These are phyloP conservation scores for Kwoniella bestiolae DNA, from an alignment of 768 basidiomycete species.

Conservation along the genomic window DNA sequence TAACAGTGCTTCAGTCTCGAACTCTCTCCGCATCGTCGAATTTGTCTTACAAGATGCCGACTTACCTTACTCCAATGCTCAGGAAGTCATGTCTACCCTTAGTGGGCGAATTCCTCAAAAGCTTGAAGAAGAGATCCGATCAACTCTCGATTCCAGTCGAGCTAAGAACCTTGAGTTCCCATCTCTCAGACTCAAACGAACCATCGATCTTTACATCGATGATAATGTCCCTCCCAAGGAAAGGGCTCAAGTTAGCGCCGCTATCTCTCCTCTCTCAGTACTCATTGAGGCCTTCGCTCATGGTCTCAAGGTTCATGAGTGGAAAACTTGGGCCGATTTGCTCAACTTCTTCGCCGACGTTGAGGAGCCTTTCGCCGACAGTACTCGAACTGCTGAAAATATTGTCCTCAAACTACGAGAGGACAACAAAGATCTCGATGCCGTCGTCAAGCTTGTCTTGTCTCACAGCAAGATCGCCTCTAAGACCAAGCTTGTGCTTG, in stretches of 20 bases:
- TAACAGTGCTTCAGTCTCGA: conserved; percentile 86
- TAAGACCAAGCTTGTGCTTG: conserved; percentile 85
- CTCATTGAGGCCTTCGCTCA: conserved; percentile 77
- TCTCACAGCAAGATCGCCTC: conserved; percentile 94
- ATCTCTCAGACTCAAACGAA: conserved; percentile 78
- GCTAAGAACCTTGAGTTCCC: conserved; percentile 85
- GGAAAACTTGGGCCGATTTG: conserved; percentile 68
- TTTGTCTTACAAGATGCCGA: conserved; percentile 79
- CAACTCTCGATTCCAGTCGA: conserved; percentile 75
- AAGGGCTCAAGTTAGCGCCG: conserved; percentile 73
- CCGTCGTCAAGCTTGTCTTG: conserved; percentile 80
- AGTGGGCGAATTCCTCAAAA: conserved; percentile 91
- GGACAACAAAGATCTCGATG: conserved; percentile 88
- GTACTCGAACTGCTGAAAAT: conserved; percentile 74
- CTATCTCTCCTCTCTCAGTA: conserved; percentile 71
- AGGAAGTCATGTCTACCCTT: conserved; percentile 79
- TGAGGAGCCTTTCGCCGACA: conserved; percentile 87
- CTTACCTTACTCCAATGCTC: conserved; percentile 84
- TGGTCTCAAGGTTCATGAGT: conserved; percentile 87
- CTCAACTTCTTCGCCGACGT: conserved; percentile 80
- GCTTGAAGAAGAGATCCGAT: conserved; percentile 82
- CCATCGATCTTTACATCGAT: conserved; percentile 81
- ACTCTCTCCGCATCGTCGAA: conserved; percentile 84
- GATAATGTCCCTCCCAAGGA: conserved; percentile 81
- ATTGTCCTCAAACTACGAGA: conserved; percentile 88